Evolutionary conservation across 2,329 filamentous ascomycete genomes (phyloP).

Genomic region (Chaetomium globosum): DNA sequence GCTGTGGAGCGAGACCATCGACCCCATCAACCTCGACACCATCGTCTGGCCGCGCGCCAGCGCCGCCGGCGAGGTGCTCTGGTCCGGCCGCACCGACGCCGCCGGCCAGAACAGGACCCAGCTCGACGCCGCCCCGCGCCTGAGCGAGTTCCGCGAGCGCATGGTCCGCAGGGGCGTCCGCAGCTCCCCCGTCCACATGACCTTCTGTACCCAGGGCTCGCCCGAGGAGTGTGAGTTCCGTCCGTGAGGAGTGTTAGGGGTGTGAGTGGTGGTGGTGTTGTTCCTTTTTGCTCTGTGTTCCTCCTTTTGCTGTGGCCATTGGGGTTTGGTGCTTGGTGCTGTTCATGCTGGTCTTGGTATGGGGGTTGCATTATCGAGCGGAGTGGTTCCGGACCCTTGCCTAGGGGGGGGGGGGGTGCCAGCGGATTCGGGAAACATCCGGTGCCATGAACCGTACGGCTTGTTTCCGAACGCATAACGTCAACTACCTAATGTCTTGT

Average conservation of each 20-base stretch:
- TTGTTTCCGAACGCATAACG: slow-evolving; percentile 1
- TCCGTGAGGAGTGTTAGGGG: slow-evolving; percentile 12
- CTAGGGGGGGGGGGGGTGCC: too few relatives aligned
- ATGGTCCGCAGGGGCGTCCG: slow-evolving; percentile 68
- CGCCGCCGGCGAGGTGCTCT: slow-evolving; percentile 77
- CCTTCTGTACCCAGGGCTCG: slow-evolving; percentile 67
- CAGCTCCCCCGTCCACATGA: slow-evolving; percentile 69
- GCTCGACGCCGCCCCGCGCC: slow-evolving; percentile 66
- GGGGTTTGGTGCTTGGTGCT: neutral
- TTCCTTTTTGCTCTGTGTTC: neutral
- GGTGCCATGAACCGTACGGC: neutral
- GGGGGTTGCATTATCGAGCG: neutral
- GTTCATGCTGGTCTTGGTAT: neutral
- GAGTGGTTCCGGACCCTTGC: slow-evolving; percentile 3
- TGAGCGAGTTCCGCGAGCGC: slow-evolving; percentile 76
- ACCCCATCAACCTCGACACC: slow-evolving; percentile 72
- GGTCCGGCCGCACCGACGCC: slow-evolving; percentile 69
- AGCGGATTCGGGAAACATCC: neutral
- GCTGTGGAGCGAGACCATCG: slow-evolving; percentile 79
- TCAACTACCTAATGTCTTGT: neutral
- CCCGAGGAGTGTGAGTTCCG: slow-evolving; percentile 50
- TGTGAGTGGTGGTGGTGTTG: neutral
- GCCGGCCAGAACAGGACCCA: slow-evolving; percentile 70
- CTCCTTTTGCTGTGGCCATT: neutral
- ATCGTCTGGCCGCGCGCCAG: slow-evolving; percentile 77